These are phyloP conservation scores for Silene latifolia DNA, from an alignment of 148 eudicot genomes.

Conservation along the genomic window DNA sequence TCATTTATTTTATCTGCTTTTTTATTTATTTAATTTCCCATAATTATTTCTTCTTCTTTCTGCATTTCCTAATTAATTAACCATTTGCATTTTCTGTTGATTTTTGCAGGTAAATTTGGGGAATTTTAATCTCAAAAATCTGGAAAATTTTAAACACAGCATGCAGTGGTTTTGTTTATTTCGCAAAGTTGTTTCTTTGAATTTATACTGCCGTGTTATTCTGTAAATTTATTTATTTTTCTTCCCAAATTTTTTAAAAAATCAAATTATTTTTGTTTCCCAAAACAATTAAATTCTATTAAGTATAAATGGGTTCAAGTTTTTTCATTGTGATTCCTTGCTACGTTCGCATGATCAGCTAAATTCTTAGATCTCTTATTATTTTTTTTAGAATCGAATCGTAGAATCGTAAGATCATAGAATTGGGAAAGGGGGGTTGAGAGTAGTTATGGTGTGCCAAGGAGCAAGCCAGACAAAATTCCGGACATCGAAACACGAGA, in stretches of 20 bases:
- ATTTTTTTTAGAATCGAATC: background rate
- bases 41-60: too few species aligned
- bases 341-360: slow-evolving; percentile 79
- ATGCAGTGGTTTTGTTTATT: slow-evolving; percentile 12
- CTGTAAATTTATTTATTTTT: slow-evolving; percentile 40
- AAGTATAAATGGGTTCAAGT: slow-evolving; percentile 66
- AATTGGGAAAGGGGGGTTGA: background rate
- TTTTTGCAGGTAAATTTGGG: background rate
- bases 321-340: slow-evolving; percentile 62
- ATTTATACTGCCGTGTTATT: slow-evolving; percentile 81
- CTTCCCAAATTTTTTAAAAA: background rate
- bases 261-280: too few species aligned
- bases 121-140: background rate
- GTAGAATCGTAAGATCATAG: slow-evolving; percentile 8
- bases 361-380: slow-evolving; percentile 18
- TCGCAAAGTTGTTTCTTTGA: slow-evolving; percentile 65
- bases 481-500: slow-evolving; percentile 85
- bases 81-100: background rate
- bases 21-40: too few species aligned
- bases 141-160: background rate
- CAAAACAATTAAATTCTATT: background rate
- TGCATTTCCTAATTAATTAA: background rate
- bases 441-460: slow-evolving; percentile 99
- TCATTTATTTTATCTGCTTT: too few species aligned
- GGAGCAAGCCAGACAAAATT: slow-evolving; percentile 95